Percentiles rank a stretch among this genome's conserved stretches.
phyloP scores from a whole-genome alignment of 306 rosid species.

The Trichosanthes truncata region DNA sequence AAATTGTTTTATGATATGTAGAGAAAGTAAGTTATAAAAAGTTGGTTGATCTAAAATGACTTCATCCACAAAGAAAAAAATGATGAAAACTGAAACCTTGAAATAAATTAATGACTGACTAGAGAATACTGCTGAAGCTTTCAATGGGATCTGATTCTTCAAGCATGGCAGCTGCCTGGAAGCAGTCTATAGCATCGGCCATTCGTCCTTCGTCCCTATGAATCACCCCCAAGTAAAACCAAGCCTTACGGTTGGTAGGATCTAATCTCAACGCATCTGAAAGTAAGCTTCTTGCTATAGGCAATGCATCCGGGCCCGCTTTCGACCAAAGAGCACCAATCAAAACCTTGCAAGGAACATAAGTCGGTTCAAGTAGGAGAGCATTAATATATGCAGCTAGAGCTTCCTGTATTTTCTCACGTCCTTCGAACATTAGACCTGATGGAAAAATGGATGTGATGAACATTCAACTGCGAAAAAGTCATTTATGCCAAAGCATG shows the following conservation, averaged over 20 bases:
- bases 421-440: constrained; percentile 67
- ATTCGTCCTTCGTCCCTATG: constrained; percentile 66
- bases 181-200: constrained; percentile 75
- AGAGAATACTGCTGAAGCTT: constrained; percentile 54
- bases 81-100: constrained; percentile 8
- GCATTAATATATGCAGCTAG: constrained; percentile 34
- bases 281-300: constrained; percentile 65
- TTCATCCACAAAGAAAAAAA: background rate
- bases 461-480: background rate
- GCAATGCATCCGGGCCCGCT: constrained; percentile 38
- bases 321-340: constrained; percentile 42
- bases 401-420: constrained; percentile 47
- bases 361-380: constrained; percentile 46
- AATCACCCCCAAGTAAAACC: constrained; percentile 72
- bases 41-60: background rate
- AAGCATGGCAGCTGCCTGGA: constrained; percentile 93
- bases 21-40: background rate
- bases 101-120: constrained; percentile 12
- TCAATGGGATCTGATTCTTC: constrained; percentile 85
- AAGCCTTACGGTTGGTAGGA: constrained; percentile 71
- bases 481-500: background rate
- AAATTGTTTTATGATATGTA: background rate
- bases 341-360: constrained; percentile 62
- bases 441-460: constrained; percentile 15
- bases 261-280: constrained; percentile 75